Evolutionary conservation across 306 rosid species (phyloP).

Genomic region (Castanospermum australe): DNA sequence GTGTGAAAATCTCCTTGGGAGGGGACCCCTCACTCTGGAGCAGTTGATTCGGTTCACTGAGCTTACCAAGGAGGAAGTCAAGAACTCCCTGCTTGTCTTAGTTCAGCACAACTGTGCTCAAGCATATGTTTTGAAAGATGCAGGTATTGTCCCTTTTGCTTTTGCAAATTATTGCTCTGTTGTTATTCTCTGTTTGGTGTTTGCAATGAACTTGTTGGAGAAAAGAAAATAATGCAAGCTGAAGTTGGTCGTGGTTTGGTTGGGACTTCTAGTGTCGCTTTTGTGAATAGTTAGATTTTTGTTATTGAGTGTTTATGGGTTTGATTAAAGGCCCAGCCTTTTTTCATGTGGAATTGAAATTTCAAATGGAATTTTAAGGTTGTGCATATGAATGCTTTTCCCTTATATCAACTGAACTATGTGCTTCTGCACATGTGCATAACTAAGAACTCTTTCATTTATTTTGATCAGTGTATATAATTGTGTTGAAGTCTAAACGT

Average conservation of each 20-base stretch:
- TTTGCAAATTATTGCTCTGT: neutral
- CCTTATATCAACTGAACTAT: neutral
- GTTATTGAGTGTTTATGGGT: neutral
- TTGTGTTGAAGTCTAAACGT: neutral
- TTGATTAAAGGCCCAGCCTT: neutral
- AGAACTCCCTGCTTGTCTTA: conserved; percentile 63
- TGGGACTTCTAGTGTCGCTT: neutral
- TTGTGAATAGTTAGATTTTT: neutral
- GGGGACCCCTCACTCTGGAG: conserved; percentile 46
- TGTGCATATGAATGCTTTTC: neutral
- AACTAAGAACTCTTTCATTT: neutral
- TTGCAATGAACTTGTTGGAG: neutral
- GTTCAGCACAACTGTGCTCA: conserved; percentile 75
- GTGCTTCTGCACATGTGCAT: neutral
- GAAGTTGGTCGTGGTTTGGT: neutral
- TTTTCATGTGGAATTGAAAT: neutral
- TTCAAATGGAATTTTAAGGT: neutral
- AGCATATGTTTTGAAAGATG: conserved; percentile 39
- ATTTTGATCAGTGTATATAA: neutral
- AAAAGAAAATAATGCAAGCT: conserved; percentile 23
- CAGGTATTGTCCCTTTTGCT: conserved; percentile 7
- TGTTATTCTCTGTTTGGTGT: neutral
- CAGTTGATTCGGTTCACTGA: conserved; percentile 49
- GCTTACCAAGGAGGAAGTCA: conserved; percentile 57
- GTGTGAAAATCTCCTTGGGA: conserved; percentile 53